A percentile compares a stretch with the other conserved stretches of the same genome.
These are phyloP conservation scores for Xylaria sp. DNA, from an alignment of 2,329 filamentous ascomycete species.

Conservation along the genomic window DNA sequence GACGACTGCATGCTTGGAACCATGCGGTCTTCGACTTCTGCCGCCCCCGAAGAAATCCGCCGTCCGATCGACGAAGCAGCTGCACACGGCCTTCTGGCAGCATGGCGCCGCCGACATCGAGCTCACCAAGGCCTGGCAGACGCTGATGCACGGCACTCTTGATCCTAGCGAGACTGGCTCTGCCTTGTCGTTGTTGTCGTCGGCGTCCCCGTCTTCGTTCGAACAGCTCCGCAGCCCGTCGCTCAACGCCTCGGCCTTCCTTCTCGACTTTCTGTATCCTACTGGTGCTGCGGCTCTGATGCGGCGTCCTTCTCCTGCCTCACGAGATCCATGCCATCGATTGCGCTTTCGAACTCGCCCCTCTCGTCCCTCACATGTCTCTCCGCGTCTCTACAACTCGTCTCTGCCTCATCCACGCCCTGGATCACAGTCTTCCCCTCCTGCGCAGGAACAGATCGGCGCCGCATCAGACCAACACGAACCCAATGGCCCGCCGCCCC, in stretches of 20 bases:
- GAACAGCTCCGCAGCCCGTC: slow-evolving; percentile 44
- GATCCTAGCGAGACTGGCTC: slow-evolving; percentile 41
- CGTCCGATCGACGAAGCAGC: slow-evolving; percentile 55
- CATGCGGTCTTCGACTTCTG: slow-evolving; percentile 65
- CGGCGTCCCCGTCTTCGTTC: not conserved
- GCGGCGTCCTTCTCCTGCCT: slow-evolving; percentile 49
- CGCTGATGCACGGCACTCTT: slow-evolving; percentile 50
- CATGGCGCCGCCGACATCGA: slow-evolving; percentile 64
- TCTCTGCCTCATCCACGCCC: slow-evolving; percentile 39
- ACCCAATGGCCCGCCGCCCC: not conserved
- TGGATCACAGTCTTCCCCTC: not conserved
- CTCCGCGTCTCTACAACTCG: slow-evolving; percentile 45
- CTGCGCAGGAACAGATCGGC: not conserved
- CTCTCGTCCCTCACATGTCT: slow-evolving; percentile 39
- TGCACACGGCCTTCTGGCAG: slow-evolving; percentile 65
- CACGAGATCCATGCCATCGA: slow-evolving; percentile 41
- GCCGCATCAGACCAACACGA: not conserved
- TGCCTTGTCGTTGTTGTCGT: slow-evolving; percentile 30
- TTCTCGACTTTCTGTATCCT: slow-evolving; percentile 69
- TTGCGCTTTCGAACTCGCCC: slow-evolving; percentile 45
- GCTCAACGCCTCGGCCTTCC: slow-evolving; percentile 59
- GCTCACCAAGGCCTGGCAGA: slow-evolving; percentile 57
- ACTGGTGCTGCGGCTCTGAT: slow-evolving; percentile 57
- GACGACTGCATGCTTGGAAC: slow-evolving; percentile 66
- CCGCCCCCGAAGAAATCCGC: slow-evolving; percentile 52